Evolutionary conservation across 176 grass and related monocot genomes (phyloP).

Genomic region (Pontederia paniculata): DNA sequence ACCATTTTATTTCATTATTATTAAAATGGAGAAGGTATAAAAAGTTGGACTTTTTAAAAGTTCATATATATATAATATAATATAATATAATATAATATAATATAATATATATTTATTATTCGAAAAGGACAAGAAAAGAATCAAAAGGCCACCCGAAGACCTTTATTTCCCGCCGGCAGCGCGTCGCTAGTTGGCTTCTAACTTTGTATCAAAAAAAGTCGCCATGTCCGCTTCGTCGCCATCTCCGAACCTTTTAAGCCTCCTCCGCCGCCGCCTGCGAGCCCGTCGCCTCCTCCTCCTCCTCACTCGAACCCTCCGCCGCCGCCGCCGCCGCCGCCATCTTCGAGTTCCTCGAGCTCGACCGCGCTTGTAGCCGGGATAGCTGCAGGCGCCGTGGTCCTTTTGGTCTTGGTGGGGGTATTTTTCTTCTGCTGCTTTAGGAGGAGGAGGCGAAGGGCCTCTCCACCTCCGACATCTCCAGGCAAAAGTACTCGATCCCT

Average conservation of each 20-base stretch:
- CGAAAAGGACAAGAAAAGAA: too few species aligned
- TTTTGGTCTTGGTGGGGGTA: constrained; percentile 21
- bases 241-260: not conserved
- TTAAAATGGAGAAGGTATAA: too few species aligned
- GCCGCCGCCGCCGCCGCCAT: constrained; percentile 4
- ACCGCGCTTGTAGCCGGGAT: constrained; percentile 15
- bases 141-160: too few species aligned
- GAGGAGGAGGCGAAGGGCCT: constrained; percentile 18
- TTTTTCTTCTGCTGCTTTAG: constrained; percentile 21
- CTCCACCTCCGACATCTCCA: not conserved
- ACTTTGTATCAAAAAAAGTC: not conserved
- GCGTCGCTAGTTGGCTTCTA: too few species aligned
- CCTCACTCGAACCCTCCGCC: not conserved
- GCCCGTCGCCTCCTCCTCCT: not conserved
- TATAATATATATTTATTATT: too few species aligned
- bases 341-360: not conserved
- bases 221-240: constrained; percentile 8
- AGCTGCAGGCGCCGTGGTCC: constrained; percentile 22
- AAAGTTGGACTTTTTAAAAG: too few species aligned
- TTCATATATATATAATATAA: too few species aligned
- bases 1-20: too few species aligned
- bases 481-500: not conserved
- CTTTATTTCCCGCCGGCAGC: too few species aligned
- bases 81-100: too few species aligned
- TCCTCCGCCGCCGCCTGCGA: not conserved